Percentiles rank a stretch among this genome's conserved stretches.
These are phyloP conservation scores for Fusarium brevicatenulatum DNA, from an alignment of 2,329 filamentous ascomycete genomes.

Conservation along the genomic window DNA sequence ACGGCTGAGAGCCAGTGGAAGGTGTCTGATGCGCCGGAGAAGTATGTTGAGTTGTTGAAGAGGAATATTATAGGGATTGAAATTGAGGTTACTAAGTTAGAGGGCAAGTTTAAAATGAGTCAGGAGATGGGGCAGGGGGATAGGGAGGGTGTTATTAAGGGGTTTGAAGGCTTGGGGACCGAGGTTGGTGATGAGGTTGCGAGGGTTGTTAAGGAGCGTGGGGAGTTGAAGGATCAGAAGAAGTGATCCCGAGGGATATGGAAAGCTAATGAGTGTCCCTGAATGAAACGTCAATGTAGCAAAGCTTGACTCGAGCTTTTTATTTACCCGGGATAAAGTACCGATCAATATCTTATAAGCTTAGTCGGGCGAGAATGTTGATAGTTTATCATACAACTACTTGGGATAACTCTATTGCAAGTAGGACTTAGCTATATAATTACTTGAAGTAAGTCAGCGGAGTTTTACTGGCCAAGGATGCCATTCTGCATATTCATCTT, in stretches of 20 bases:
- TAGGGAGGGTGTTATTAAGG: constrained; percentile 64
- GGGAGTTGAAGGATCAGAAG: constrained; percentile 13
- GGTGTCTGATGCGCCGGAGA: constrained; percentile 64
- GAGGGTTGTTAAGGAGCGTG: constrained; percentile 40
- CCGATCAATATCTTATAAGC: not conserved
- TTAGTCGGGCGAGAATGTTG: too few relatives aligned
- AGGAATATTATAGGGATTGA: constrained; percentile 70
- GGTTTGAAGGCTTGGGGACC: constrained; percentile 55
- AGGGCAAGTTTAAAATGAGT: constrained; percentile 74
- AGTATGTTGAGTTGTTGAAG: constrained; percentile 65
- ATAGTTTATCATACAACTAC: too few relatives aligned
- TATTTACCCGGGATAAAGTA: not conserved
- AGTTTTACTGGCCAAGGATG: too few relatives aligned
- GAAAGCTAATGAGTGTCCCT: too few relatives aligned
- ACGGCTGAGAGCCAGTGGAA: constrained; percentile 58
- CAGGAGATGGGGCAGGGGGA: constrained; percentile 66
- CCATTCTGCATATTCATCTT: too few relatives aligned
- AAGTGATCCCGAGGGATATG: not conserved
- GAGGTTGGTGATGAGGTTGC: constrained; percentile 46
- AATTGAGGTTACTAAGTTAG: constrained; percentile 62
- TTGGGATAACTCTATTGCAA: too few relatives aligned
- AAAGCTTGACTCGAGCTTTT: not conserved
- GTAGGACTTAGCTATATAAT: too few relatives aligned
- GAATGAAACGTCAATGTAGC: too few relatives aligned
- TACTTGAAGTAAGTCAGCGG: too few relatives aligned